Evolutionary conservation across 768 basidiomycete species (phyloP), one percentile per base, ranked within the genome.

Genomic region (Russula olivacea): DNA sequence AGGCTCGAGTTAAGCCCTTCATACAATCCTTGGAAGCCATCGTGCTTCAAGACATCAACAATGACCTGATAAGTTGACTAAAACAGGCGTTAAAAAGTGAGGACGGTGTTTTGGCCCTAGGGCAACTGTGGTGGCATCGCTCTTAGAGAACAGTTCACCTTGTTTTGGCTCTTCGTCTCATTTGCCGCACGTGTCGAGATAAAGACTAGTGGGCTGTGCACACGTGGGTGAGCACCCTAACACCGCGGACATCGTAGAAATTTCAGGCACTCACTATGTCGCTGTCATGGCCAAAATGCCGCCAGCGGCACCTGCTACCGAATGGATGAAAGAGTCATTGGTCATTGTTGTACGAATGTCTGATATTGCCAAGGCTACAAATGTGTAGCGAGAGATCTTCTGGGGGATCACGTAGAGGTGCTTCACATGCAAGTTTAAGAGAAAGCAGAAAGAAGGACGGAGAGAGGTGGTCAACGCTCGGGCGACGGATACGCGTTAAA

Each of bases 121-220:
- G 38, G 1, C 7, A 17, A 47, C 6, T 23, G 15, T 19, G 56
- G 55, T 50, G 15, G 50, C 17, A 41, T 58, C 23, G 21, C 48
- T 58, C 11, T 56, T 8, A n/a, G 17, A 49, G 21, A 11, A 34
- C 23, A 34, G 15, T 48, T 59, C 48, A 89, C 93, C 80, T 91
- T 88, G 64, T 84, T 76, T 66, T 89, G 83, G 52, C 81, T 86
- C 76, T 87, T 91, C 0, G 88, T 87, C 68, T 92, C 88, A 4
- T 98, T 92, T 8, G 95, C 96, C 3, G 93, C 92, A 54, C 95
- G 83, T 1, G 96, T 98, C 9, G 92, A 95, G 47, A 98, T 76
- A 72, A 93, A 89, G 63, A 97, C 86, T 40, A 99, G 81, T 8
- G 97, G 97, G 71, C 93, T 97, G 61, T 49, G 60, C 14, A 43